These are phyloP conservation scores for Verbascum thapsus DNA, from an alignment of 257 asterid genomes.

Conservation along the genomic window DNA sequence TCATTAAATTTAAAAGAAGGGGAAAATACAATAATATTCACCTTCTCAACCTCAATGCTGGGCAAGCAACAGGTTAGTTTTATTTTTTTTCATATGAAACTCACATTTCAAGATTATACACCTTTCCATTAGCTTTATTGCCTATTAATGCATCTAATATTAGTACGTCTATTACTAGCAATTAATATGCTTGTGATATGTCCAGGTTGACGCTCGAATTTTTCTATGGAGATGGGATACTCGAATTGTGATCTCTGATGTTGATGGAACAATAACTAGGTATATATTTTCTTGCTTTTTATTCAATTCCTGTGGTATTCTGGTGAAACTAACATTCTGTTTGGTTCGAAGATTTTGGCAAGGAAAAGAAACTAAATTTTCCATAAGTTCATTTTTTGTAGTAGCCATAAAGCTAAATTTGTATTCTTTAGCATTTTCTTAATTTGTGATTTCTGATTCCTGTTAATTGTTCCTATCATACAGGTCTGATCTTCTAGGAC, in stretches of 20 bases:
- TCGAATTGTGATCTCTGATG: conserved; percentile 90
- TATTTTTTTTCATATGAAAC: conserved; percentile 17
- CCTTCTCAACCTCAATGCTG: conserved; percentile 88
- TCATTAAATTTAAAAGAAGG: conserved; percentile 84
- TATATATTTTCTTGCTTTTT: conserved; percentile 33
- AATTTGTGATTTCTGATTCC: conserved; percentile 2
- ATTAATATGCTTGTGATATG: conserved; percentile 14
- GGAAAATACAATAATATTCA: conserved; percentile 67
- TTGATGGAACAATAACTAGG: conserved; percentile 98
- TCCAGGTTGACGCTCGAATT: conserved; percentile 90
- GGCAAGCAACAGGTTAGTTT: conserved; percentile 84
- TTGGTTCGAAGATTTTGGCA: too few relatives aligned
- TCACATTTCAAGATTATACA: conserved; percentile 14
- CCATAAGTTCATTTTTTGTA: too few relatives aligned
- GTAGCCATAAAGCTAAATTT: too few relatives aligned
- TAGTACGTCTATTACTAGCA: conserved; percentile 4
- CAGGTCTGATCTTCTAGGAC: conserved; percentile 95
- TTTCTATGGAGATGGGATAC: conserved; percentile 93
- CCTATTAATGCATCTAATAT: neutral
- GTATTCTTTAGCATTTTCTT: too few relatives aligned
- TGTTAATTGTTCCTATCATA: conserved; percentile 22
- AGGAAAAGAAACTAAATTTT: too few relatives aligned
- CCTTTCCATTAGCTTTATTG: neutral
- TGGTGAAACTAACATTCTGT: neutral
- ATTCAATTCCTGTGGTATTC: conserved; percentile 1